These are phyloP conservation scores for Candida oleophila DNA, from an alignment of 805 yeast genomes.

Conservation along the genomic window DNA sequence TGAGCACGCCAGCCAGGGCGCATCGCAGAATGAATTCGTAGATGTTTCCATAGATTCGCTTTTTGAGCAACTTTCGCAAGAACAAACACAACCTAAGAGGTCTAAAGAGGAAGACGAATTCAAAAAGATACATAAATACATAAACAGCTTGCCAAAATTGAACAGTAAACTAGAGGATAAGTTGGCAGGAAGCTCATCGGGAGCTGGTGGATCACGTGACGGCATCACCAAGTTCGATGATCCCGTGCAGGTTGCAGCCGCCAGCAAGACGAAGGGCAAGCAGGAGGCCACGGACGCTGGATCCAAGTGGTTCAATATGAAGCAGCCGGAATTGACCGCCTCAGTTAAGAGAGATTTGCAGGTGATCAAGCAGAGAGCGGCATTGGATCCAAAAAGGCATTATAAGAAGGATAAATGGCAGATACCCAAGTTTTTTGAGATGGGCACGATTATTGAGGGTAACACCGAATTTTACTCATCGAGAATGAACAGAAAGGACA, in stretches of 20 bases:
- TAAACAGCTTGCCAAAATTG: conserved; percentile 42
- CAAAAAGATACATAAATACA: conserved; percentile 31
- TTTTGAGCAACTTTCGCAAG: conserved; percentile 29
- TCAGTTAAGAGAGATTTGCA: conserved; percentile 72
- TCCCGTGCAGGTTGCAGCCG: conserved; percentile 31
- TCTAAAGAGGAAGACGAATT: conserved; percentile 26
- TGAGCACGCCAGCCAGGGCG: neutral
- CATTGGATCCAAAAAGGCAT: conserved; percentile 92
- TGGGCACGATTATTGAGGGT: conserved; percentile 86
- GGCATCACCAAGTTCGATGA: conserved; percentile 41
- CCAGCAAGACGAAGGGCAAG: conserved; percentile 14
- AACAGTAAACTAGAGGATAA: conserved; percentile 26
- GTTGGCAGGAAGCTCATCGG: conserved; percentile 8
- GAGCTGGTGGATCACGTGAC: conserved; percentile 14
- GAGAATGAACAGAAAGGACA: conserved; percentile 64
- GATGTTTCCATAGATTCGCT: conserved; percentile 28
- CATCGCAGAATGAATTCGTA: neutral
- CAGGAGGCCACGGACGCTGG: conserved; percentile 42
- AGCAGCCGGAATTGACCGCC: conserved; percentile 71
- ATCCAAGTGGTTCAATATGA: conserved; percentile 76
- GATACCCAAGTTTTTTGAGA: conserved; percentile 76
- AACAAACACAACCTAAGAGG: too few species aligned
- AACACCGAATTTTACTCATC: conserved; percentile 73
- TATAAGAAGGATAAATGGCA: conserved; percentile 84
- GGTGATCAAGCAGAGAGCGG: conserved; percentile 81